Base-by-base conservation (phyloP, 1,284 basidiomycete genomes). In the Xerocomus nothofagi region DNA sequence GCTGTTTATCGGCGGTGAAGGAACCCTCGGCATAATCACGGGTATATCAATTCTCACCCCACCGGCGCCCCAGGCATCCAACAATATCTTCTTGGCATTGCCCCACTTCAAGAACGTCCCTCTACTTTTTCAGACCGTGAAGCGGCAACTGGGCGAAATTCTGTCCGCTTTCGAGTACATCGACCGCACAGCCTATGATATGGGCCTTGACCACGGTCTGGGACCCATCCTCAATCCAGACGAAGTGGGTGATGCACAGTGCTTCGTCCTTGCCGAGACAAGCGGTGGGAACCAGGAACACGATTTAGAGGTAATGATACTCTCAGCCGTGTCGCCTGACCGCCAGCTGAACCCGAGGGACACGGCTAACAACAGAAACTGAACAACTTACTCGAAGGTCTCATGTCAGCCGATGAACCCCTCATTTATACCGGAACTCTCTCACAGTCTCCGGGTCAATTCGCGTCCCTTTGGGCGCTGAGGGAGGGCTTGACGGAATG, bases 81-180 rank as follows among this genome's bases (percentile, higher is more conserved):
- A 84, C 61, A 91, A 90, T 61, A 78, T 89, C 55, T 82, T 91
- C 52, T 73, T 91, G 33, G 87, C 87, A 4, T 73, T 90, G 8
- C 87, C 88, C 8, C 79, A 77, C 24, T 91, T 88, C 65, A 78
- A 84, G 41, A 87, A 88, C 56, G 79, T 91, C 6, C 76, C 83
- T n/a, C 84, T 86, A 0, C 70, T 88, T 11, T 88, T 79, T 68
- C 78, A 80, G 66, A 82, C 72, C 45, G 83, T 82, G 45, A 88
- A 86, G 66, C 75, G 77, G 23, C 84, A 93, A 59, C 77, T 98
- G 7, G 94, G 91, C 6, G 97, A 99, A 73, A 97, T 99, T 55
- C 80, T 99, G 20, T 97, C 93, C 1, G 97, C 97, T 0, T 99
- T 99, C 67, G 97, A 99, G 70, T 98, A 91, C 71, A 92, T 97